phyloP scores from a whole-genome alignment of 148 eudicot species.

The Rhododendron williamsianum region DNA sequence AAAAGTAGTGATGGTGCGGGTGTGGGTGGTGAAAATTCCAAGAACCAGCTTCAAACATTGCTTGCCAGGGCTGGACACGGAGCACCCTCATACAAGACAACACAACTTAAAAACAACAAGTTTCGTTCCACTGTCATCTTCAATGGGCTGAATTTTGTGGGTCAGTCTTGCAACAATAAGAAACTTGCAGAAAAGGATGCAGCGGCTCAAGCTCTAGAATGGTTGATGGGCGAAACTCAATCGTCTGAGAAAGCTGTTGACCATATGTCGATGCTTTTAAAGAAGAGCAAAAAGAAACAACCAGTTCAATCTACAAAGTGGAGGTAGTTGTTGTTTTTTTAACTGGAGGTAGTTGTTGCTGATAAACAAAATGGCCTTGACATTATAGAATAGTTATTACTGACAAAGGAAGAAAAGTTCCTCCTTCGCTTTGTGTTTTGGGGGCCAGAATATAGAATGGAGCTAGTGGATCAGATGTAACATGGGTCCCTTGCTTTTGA shows the following conservation, averaged over 20 bases:
- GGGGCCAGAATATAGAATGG: background rate
- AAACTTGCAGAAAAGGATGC: constrained; percentile 91
- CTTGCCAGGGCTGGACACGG: constrained; percentile 79
- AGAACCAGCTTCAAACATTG: constrained; percentile 73
- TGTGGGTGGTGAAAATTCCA: constrained; percentile 55
- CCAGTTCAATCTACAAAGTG: constrained; percentile 20
- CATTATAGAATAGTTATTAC: background rate
- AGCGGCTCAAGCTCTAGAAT: constrained; percentile 73
- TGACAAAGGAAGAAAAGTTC: background rate
- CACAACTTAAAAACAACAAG: constrained; percentile 58
- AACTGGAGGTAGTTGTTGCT: constrained; percentile 24
- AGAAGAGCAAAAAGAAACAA: constrained; percentile 56
- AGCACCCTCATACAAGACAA: constrained; percentile 71
- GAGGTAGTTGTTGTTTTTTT: constrained; percentile 19
- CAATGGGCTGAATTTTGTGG: constrained; percentile 74
- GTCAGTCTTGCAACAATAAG: constrained; percentile 68
- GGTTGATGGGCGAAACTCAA: constrained; percentile 76
- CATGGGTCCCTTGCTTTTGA: background rate
- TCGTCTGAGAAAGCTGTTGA: constrained; percentile 48
- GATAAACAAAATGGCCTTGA: background rate
- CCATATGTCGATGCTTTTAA: constrained; percentile 59
- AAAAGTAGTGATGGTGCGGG: constrained; percentile 12
- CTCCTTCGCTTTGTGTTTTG: background rate
- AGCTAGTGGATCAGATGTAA: background rate
- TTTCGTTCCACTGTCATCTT: constrained; percentile 66